Evolutionary conservation across 441 rosid genomes (phyloP), one percentile per base, ranked within the genome.

Genomic region (Erodium moschatum): DNA sequence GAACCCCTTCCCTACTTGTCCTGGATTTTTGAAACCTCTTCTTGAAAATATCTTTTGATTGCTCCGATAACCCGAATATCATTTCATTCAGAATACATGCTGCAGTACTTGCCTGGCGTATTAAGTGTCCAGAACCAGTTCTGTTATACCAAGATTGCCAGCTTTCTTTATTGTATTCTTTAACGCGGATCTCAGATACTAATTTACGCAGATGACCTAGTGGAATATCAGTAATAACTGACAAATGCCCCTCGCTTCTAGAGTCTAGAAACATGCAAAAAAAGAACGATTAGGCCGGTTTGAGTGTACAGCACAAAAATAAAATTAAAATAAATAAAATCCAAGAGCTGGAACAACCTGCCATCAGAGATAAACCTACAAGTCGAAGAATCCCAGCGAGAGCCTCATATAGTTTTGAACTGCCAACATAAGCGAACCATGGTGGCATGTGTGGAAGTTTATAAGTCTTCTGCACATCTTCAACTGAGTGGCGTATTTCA

Each of bases 81-180:
- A 94, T 84, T 83, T 94, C 98, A 81, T 94, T 94, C 72, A 91
- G 76, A 76, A 94, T 83, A 79, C 97, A 91, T 13, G 79, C 83
- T 31, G 97, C 90, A 29, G 93, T 89, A 75, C 89, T 80, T 44
- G 97, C 96, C 76, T 85, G 93, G 50, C 89, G 94, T 70, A 94
- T 74, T 75, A 87, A 80, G 75, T 86, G 90, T 72, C 96, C 97
- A 54, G 89, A 86, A 70, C 96, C 92, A 46, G 82, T 85, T 79
- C 86, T 83, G 66, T 78, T 74, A 79, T 85, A 94, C 99, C 99
- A 94, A 63, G 85, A 82, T 63, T 83, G 87, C 97, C 92, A 89
- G 81, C 83, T 85, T 78, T 94, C 94, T 70, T 82, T 82, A 61
- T 54, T 85, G 73, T 80, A 88, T 75, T 87, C 89, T 72, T 81